These are phyloP conservation scores for Diaporthe destruens DNA, from an alignment of 2,329 filamentous ascomycete genomes.

Conservation along the genomic window DNA sequence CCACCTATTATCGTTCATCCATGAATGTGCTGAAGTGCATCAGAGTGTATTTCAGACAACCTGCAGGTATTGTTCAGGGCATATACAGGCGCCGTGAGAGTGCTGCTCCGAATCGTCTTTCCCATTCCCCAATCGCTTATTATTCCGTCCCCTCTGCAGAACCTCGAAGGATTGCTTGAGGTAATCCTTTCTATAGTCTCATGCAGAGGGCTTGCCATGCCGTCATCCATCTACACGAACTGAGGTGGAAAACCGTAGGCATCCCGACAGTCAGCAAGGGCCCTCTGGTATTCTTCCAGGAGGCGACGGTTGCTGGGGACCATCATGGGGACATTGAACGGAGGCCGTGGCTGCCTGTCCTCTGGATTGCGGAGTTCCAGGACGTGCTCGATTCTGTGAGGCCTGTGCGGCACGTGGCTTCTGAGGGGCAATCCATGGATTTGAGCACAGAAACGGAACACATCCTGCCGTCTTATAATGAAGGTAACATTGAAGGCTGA, in stretches of 20 bases:
- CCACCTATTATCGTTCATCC: too few species aligned
- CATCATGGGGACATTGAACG: neutral
- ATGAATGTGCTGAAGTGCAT: too few species aligned
- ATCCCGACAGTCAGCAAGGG: neutral
- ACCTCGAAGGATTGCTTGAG: neutral
- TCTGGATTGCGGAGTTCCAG: neutral
- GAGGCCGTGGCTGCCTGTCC: too few species aligned
- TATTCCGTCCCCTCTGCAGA: neutral
- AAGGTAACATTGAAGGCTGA: neutral
- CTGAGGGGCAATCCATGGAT: neutral
- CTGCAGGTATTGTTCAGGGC: too few species aligned
- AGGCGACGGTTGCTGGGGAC: neutral
- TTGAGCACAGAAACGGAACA: neutral
- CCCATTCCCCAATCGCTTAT: too few species aligned
- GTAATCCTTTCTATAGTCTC: too few species aligned
- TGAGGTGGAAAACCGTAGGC: too few species aligned
- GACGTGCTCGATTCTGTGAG: neutral
- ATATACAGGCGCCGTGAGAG: too few species aligned
- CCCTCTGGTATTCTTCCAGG: neutral
- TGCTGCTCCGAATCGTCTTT: too few species aligned
- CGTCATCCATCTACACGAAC: neutral
- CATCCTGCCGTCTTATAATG: neutral
- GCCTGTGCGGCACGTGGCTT: neutral
- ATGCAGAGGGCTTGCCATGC: too few species aligned
- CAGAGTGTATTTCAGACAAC: too few species aligned